These are phyloP conservation scores for Erysimum pusillum DNA, from an alignment of 441 rosid species.

Conservation along the genomic window DNA sequence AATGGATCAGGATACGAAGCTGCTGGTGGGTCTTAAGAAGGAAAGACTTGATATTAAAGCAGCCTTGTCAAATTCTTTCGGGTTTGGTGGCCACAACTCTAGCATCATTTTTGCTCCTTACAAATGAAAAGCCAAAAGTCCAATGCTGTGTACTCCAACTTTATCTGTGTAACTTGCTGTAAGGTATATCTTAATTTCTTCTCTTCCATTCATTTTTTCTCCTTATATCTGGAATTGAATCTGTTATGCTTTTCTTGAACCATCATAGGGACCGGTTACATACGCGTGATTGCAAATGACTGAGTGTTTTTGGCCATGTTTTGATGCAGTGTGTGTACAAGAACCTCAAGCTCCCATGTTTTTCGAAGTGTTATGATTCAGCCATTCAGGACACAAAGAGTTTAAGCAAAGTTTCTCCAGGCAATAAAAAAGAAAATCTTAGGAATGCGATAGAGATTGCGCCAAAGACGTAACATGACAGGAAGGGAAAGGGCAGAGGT, in stretches of 20 bases:
- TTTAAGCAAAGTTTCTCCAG: neutral
- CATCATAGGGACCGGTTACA: neutral
- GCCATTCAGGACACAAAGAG: neutral
- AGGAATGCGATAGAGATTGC: neutral
- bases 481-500: neutral
- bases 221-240: neutral
- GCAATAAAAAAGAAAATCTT: neutral
- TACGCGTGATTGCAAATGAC: neutral
- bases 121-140: conserved; percentile 58
- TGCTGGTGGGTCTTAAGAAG: conserved; percentile 91
- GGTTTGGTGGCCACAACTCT: conserved; percentile 99
- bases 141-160: conserved; percentile 32
- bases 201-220: too few species aligned
- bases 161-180: conserved; percentile 39
- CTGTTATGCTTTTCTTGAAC: conserved; percentile 1
- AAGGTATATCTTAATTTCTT: conserved; percentile 41
- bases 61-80: conserved; percentile 94
- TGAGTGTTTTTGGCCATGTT: neutral
- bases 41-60: conserved; percentile 86
- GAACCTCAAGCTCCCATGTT: conserved; percentile 12
- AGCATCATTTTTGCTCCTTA: conserved; percentile 90
- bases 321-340: conserved; percentile 22
- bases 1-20: conserved; percentile 65
- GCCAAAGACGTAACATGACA: neutral
- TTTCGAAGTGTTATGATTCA: conserved; percentile 10